Percentiles rank a stretch among this genome's conserved stretches.
These are phyloP conservation scores for Termitomyces sp. DNA, from an alignment of 768 basidiomycete species.

Conservation along the genomic window DNA sequence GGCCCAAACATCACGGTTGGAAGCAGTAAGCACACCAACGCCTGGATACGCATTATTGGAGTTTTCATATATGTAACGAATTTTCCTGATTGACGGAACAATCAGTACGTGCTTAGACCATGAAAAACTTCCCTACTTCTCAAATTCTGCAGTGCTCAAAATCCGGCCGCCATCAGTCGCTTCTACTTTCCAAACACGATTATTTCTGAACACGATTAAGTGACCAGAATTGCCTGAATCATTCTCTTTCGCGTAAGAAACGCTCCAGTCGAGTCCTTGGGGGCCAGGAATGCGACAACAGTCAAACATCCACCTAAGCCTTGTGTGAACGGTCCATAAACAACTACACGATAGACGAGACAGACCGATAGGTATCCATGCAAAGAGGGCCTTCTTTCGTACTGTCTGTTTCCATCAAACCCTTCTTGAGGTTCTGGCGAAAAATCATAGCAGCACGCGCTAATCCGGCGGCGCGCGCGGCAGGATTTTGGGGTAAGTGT, in stretches of 20 bases:
- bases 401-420: conserved; percentile 57
- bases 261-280: conserved; percentile 73
- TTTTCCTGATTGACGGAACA: conserved; percentile 44
- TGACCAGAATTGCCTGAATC: conserved; percentile 67
- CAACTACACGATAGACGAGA: background rate
- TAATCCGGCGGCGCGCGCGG: conserved; percentile 66
- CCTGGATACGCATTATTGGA: conserved; percentile 61
- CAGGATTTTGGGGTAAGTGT: conserved; percentile 52
- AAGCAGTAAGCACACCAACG: conserved; percentile 72
- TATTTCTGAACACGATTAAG: conserved; percentile 81
- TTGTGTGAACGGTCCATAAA: background rate
- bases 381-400: conserved; percentile 70
- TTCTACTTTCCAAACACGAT: conserved; percentile 79
- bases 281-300: conserved; percentile 76
- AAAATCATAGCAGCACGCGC: conserved; percentile 72
- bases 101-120: background rate
- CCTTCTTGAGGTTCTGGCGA: conserved; percentile 62
- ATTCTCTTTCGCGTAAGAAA: conserved; percentile 55
- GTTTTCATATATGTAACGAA: conserved; percentile 66
- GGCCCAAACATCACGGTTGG: conserved; percentile 86
- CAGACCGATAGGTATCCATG: conserved; percentile 83
- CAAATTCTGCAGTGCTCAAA: conserved; percentile 59
- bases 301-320: conserved; percentile 84
- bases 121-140: conserved; percentile 37
- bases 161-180: conserved; percentile 50